phyloP scores from a whole-genome alignment of 2,329 filamentous ascomycete genomes.

The Trichoderma atroviride region DNA sequence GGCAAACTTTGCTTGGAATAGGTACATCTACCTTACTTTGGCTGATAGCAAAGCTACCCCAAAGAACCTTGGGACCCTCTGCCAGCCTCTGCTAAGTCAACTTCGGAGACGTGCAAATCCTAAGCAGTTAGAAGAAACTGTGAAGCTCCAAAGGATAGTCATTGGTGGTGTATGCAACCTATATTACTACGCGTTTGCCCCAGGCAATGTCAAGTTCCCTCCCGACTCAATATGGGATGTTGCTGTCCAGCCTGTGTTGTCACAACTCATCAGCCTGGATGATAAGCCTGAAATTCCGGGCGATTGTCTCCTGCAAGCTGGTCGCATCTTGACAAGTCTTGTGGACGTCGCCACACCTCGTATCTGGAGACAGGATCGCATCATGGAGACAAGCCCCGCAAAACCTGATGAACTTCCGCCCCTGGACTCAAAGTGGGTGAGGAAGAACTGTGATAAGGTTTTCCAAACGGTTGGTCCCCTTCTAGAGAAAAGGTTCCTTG shows the following conservation, averaged over 20 bases:
- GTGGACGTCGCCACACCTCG: slow-evolving; percentile 61
- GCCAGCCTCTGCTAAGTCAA: slow-evolving; percentile 69
- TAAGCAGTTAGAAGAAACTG: slow-evolving; percentile 56
- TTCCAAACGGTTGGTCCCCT: slow-evolving; percentile 64
- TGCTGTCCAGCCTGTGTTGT: slow-evolving; percentile 67
- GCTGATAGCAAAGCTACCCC: slow-evolving; percentile 61
- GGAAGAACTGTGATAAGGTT: slow-evolving; percentile 68
- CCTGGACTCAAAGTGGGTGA: slow-evolving; percentile 84
- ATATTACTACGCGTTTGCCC: slow-evolving; percentile 80
- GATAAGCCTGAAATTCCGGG: slow-evolving; percentile 44
- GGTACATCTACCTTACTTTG: slow-evolving; percentile 74
- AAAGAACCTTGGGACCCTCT: slow-evolving; percentile 50
- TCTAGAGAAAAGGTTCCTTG: slow-evolving; percentile 63
- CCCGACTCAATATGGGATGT: slow-evolving; percentile 79
- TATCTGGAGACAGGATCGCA: slow-evolving; percentile 75
- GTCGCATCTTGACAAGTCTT: slow-evolving; percentile 71
- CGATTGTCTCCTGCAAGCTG: slow-evolving; percentile 61
- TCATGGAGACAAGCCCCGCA: slow-evolving; percentile 61
- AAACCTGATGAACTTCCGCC: slow-evolving; percentile 77
- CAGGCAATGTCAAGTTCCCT: slow-evolving; percentile 64
- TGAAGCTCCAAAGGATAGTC: slow-evolving; percentile 55
- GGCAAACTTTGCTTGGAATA: slow-evolving; percentile 84
- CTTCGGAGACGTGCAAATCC: slow-evolving; percentile 65
- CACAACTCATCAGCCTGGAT: slow-evolving; percentile 52
- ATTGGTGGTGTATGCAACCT: slow-evolving; percentile 77